phyloP scores from a whole-genome alignment of 352 stramenopile species.

The Pseudoperonospora humuli region DNA sequence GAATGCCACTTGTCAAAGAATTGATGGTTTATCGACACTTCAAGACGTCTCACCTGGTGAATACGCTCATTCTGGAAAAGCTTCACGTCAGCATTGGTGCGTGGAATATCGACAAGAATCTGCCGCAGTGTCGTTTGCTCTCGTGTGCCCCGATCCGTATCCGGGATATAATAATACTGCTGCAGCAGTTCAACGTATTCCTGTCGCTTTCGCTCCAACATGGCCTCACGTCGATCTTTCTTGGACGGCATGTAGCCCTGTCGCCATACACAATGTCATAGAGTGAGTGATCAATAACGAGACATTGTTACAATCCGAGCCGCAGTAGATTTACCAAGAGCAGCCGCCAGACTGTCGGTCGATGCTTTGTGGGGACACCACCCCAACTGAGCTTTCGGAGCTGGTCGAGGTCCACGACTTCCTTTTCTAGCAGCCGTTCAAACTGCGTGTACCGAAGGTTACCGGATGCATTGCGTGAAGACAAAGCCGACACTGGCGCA shows the following conservation, averaged over 20 bases:
- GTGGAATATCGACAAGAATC: conserved; percentile 98
- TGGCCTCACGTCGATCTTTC: conserved; percentile 80
- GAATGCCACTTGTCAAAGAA: conserved; percentile 1
- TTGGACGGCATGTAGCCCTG: conserved; percentile 96
- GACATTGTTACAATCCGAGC: too few relatives aligned
- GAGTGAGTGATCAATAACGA: neutral
- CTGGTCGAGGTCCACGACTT: conserved; percentile 85
- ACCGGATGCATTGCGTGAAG: conserved; percentile 54
- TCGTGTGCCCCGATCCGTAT: conserved; percentile 88
- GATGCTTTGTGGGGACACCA: conserved; percentile 79
- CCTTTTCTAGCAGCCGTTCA: conserved; percentile 48
- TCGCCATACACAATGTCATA: neutral
- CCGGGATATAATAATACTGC: conserved; percentile 96
- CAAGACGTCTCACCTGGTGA: conserved; percentile 64
- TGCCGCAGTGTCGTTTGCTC: conserved; percentile 94
- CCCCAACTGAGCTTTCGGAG: conserved; percentile 89
- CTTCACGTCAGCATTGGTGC: conserved; percentile 93
- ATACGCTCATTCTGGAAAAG: conserved; percentile 95
- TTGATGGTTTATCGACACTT: neutral
- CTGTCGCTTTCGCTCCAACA: conserved; percentile 90
- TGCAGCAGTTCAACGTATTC: conserved; percentile 94
- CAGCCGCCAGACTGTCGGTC: conserved; percentile 92
- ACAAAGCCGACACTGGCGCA: conserved; percentile 1
- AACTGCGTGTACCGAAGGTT: conserved; percentile 76
- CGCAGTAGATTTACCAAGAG: conserved; percentile 68